Evolutionary conservation across 2,329 filamentous ascomycete species (phyloP), one percentile per base, ranked within the genome.

Genomic region (Trichoderma pleuroti): DNA sequence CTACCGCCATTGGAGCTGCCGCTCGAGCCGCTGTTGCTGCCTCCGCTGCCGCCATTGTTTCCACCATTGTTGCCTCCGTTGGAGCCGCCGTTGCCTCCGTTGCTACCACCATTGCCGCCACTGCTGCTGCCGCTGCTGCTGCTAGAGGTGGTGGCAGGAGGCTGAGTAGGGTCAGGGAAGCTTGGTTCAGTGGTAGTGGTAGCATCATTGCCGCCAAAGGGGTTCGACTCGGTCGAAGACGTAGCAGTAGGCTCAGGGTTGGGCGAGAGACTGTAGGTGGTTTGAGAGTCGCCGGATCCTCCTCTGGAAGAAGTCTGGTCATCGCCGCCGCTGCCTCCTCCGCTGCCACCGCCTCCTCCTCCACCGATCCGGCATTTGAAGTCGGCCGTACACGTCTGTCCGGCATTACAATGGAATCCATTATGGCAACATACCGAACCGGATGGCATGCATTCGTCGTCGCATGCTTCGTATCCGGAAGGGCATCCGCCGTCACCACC

Each of bases 361-460:
- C 65, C 67, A 52, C 72, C 72, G 32, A 56, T 30, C 3, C 14
- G 28, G 68, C 73, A 73, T 61, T 68, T 30, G 34, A 67, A 64
- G 63, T 72, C 68, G 14, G 49, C 16, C 14, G 34, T 57, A 49
- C 75, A 76, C 1, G 28, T 73, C 52, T 71, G 70, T 16, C 73
- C 75, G 3, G 68, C 28, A 32, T 70, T 61, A 68, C 75, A 76
- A 72, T 72, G 75, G n/a, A 70, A 72, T 26, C 74, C 74, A 12
- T 74, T 68, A n/a, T 69, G 36, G 62, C 76, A 77, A 24, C 76
- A 77, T 10, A 72, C 66, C 18, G 72, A 70, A 4, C 76, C 76
- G 1, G 11, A 2, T 14, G 72, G 73, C 71, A 76, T 76, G 34
- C 76, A 77, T 6, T 62, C 71, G 24, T 54, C 36, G 26, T 72